phyloP scores from a whole-genome alignment of 208 protist genomes.

The Leptomonas seymouri region DNA sequence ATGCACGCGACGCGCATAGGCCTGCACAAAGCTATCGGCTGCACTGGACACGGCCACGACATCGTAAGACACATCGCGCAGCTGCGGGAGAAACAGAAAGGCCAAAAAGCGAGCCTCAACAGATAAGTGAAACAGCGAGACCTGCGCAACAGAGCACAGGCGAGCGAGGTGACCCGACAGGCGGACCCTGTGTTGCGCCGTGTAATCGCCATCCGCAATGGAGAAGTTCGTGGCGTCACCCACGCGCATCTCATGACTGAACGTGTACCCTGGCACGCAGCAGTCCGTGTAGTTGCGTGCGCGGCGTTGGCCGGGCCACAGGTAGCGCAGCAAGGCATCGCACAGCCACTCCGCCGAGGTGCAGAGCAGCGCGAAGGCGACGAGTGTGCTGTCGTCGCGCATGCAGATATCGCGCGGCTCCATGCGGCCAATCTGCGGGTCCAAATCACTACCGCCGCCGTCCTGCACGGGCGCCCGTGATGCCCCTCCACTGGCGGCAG shows the following conservation, averaged over 20 bases:
- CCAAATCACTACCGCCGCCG: slow-evolving; percentile 23
- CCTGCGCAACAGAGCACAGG: slow-evolving; percentile 78
- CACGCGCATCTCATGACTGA: slow-evolving; percentile 42
- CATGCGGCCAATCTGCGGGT: slow-evolving; percentile 49
- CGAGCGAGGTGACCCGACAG: slow-evolving; percentile 61
- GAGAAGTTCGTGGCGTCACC: slow-evolving; percentile 21
- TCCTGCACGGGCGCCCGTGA: background rate
- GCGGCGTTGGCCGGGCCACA: slow-evolving; percentile 39
- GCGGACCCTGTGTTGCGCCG: slow-evolving; percentile 34
- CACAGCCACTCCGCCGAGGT: slow-evolving; percentile 86
- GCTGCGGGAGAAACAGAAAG: slow-evolving; percentile 86
- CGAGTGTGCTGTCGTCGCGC: slow-evolving; percentile 62
- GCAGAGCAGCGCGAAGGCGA: slow-evolving; percentile 72
- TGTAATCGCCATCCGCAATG: slow-evolving; percentile 17
- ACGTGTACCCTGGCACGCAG: slow-evolving; percentile 55
- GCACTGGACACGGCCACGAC: slow-evolving; percentile 58
- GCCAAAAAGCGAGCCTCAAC: slow-evolving; percentile 79
- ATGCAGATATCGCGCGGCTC: slow-evolving; percentile 60
- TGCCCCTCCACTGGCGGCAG: background rate
- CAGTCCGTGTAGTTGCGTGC: slow-evolving; percentile 43
- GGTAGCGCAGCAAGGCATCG: slow-evolving; percentile 40
- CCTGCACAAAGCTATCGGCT: slow-evolving; percentile 86
- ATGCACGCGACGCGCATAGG: slow-evolving; percentile 71
- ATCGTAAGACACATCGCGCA: slow-evolving; percentile 87
- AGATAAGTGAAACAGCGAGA: slow-evolving; percentile 79